Evolutionary conservation across 805 yeast species (phyloP), one percentile per base, ranked within the genome.

Genomic region (Grigorovia jiainica): DNA sequence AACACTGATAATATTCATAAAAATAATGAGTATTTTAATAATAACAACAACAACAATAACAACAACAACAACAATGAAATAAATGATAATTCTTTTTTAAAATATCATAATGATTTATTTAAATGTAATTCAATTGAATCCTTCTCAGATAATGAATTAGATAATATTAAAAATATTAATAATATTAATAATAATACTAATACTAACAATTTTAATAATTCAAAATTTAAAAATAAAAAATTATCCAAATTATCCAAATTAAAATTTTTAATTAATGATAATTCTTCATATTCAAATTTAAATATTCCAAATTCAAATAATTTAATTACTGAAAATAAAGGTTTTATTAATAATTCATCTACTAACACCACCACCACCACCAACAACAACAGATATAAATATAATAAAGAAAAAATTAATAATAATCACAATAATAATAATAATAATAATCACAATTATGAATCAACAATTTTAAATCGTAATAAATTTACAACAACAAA

Each of bases 401-500:
- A n/a, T n/a, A n/a, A n/a, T n/a, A n/a, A n/a, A n/a, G n/a, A 15
- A 13, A 13, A 27, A 27, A 27, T 13, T 13, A 3, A 10, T 10
- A 13, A 15, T 13, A 27, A 27, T 13, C 11, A 25, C 30, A 25
- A 13, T 10, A 27, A 7, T 10, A 11, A 6, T 27, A 7, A 27
- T 13, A 10, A 11, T 11, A 27, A 27, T 27, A 6, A 27, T 3
- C 3, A 10, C 11, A 27, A 13, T 13, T 27, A 27, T 15, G 16
- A 27, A 6, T 7, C 11, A 6, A n/a, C 31, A 27, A 27, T 7
- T 27, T 13, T 27, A 27, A 27, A 4, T 27, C 31, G 31, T 27
- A 27, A 27, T 13, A 27, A 13, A 18, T 36, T 31, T 18, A 36
- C 29, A 23, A 30, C 29, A 25, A 48, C 55, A 3, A 50, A 48